Conservation (phyloP, 2,329 filamentous ascomycete genomes). For the Aspergillus carbonarius region DNA sequence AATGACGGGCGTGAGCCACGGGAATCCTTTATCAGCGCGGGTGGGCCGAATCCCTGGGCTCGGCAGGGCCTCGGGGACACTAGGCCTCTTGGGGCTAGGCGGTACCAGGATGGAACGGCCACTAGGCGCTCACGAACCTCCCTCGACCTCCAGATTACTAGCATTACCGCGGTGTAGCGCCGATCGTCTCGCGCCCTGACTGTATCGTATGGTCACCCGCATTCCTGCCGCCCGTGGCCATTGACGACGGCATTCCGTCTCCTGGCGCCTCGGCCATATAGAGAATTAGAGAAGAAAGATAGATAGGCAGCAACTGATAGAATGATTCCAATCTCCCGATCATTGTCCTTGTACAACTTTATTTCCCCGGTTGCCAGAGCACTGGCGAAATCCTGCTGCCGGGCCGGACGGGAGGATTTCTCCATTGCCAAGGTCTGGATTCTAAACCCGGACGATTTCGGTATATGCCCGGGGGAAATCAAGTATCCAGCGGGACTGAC, state of each 20-base stretch:
- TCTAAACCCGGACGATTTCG: background rate
- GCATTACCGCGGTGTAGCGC: background rate
- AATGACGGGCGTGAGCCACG: constrained; percentile 1
- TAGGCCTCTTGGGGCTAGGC: background rate
- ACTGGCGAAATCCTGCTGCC: background rate
- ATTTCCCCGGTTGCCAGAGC: background rate
- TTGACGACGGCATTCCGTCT: background rate
- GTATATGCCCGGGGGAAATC: background rate
- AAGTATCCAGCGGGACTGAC: no score
- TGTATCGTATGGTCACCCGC: background rate
- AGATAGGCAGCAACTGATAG: background rate
- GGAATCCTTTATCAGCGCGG: background rate
- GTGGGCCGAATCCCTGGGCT: background rate
- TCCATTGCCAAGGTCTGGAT: background rate
- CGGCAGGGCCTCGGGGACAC: background rate
- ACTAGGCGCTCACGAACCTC: background rate
- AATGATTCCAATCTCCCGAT: background rate
- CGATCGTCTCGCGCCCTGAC: background rate
- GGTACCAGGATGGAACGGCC: background rate
- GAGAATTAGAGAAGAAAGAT: background rate
- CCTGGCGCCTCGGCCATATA: background rate
- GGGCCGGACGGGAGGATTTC: background rate
- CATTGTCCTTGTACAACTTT: background rate
- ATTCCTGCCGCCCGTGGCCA: background rate
- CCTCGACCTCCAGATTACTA: no score